A percentile compares a stretch with the other conserved stretches of the same genome.
Conservation (phyloP, 2,329 filamentous ascomycete species). For the Annulohypoxylon truncatum region DNA sequence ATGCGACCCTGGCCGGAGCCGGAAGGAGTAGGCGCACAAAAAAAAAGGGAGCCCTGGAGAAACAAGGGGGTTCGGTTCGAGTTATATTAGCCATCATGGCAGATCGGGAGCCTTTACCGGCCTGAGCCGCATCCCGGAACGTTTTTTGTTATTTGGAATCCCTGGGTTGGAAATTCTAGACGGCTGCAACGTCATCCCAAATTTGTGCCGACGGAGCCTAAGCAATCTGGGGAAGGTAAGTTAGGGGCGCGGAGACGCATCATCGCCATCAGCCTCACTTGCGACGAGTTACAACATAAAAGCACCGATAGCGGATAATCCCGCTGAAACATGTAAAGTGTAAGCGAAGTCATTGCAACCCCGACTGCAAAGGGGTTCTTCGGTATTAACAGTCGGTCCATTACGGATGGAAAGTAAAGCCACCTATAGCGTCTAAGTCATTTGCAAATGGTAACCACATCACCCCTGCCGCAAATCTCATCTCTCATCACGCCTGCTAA, state of each 20-base stretch:
- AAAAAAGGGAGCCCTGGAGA: not conserved
- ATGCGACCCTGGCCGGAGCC: constrained; percentile 12
- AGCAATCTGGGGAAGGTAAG: not conserved
- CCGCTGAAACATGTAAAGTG: not conserved
- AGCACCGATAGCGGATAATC: constrained; percentile 1
- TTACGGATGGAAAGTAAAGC: constrained; percentile 25
- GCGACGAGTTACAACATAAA: not conserved
- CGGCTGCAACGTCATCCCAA: constrained; percentile 23
- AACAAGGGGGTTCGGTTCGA: not conserved
- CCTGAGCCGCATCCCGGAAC: constrained; percentile 19
- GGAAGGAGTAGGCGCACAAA: not conserved
- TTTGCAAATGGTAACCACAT: constrained; percentile 31
- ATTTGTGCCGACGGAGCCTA: constrained; percentile 6
- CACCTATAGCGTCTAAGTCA: constrained; percentile 35
- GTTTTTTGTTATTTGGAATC: constrained; percentile 13
- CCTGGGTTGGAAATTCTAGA: not conserved
- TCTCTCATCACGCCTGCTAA: constrained; percentile 33
- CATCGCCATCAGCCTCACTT: constrained; percentile 23
- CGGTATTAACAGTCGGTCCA: constrained; percentile 40
- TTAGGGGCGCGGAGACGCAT: not conserved
- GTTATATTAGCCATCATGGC: constrained; percentile 36
- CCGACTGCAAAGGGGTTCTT: not conserved
- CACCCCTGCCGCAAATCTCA: constrained; percentile 20
- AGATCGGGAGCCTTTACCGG: constrained; percentile 32
- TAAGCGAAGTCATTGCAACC: constrained; percentile 2